These are phyloP conservation scores for Periconia sp. DNA, from an alignment of 2,329 filamentous ascomycete genomes.

Conservation along the genomic window DNA sequence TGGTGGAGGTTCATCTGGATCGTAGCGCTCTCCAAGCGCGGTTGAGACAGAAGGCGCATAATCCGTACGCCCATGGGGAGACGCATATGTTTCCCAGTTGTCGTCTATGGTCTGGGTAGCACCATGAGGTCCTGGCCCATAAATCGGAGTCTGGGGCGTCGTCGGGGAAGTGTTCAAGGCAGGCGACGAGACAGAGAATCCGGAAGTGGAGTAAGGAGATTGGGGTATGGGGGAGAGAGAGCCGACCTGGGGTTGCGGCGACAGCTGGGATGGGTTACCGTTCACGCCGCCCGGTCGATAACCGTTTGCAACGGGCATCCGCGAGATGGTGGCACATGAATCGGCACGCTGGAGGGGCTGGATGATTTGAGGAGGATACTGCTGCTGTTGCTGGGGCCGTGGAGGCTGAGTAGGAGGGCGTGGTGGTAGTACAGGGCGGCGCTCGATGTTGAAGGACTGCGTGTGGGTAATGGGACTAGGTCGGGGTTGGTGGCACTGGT, in stretches of 20 bases:
- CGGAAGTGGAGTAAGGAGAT: conserved; percentile 26
- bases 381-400: conserved; percentile 3
- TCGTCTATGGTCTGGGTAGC: conserved; percentile 25
- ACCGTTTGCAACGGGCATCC: conserved; percentile 40
- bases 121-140: conserved; percentile 5
- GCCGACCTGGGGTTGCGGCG: conserved; percentile 13
- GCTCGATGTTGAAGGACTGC: conserved; percentile 30
- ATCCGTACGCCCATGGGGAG: conserved; percentile 2
- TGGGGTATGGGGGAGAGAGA: conserved; percentile 17
- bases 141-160: conserved; percentile 17
- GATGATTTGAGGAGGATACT: conserved; percentile 16
- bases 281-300: conserved; percentile 20
- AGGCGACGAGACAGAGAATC: conserved; percentile 32
- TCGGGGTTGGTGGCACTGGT: conserved; percentile 13
- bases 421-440: conserved; percentile 27
- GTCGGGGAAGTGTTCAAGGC: conserved; percentile 25
- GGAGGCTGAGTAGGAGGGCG: conserved; percentile 17
- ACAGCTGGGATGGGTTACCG: conserved; percentile 8
- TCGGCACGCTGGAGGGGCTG: conserved; percentile 35
- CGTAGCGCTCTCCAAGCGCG: conserved; percentile 11
- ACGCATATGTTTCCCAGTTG: conserved; percentile 30
- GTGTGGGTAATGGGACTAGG: conserved; percentile 12
- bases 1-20: conserved; percentile 22
- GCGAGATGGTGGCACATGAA: conserved; percentile 35
- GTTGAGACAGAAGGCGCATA: conserved; percentile 9